phyloP scores from a whole-genome alignment of 179 eudicot genomes.

The Silene noctiflora region DNA sequence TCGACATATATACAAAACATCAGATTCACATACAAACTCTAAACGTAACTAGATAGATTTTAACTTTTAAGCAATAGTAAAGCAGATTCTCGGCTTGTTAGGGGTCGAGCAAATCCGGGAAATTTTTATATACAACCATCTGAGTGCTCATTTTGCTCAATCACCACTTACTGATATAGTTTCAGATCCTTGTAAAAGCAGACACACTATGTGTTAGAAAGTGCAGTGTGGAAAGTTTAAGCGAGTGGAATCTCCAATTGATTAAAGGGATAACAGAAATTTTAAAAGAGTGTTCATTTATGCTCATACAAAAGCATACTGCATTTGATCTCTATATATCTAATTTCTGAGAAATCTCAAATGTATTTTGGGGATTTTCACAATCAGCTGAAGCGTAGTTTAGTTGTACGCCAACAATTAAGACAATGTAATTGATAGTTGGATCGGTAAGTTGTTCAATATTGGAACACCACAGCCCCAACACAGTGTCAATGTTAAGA shows the following conservation, averaged over 20 bases:
- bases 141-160: background rate
- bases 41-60: background rate
- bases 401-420: slow-evolving; percentile 1
- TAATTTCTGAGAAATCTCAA: background rate
- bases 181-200: background rate
- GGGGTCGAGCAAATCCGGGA: too few species aligned
- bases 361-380: background rate
- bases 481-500: background rate
- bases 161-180: background rate
- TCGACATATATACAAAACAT: background rate
- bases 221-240: background rate
- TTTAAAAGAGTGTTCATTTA: background rate
- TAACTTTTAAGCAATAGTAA: background rate
- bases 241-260: background rate
- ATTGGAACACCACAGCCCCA: background rate
- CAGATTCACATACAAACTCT: background rate
- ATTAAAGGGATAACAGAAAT: background rate
- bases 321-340: background rate
- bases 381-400: background rate
- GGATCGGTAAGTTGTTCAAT: slow-evolving; percentile 1
- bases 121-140: background rate
- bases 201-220: background rate
- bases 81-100: too few species aligned
- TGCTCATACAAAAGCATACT: background rate
- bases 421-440: background rate